Evolutionary conservation across 2,329 filamentous ascomycete species (phyloP).

Genomic region (Ceratocystis cacaofunesta): DNA sequence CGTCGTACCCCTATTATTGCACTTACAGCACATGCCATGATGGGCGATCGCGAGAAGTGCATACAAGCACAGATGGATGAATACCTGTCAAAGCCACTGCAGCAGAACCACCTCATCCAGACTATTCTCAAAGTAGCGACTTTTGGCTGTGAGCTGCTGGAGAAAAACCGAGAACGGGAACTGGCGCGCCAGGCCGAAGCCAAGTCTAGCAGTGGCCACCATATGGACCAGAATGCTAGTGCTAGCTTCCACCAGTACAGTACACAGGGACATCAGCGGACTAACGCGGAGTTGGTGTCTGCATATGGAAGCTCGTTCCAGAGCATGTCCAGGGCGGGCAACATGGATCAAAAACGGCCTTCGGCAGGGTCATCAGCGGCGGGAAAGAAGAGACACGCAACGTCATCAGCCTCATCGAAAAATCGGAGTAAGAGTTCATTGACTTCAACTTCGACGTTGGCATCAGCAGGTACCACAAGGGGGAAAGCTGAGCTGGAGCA

Average conservation of each 20-base stretch:
- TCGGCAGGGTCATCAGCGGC: not conserved
- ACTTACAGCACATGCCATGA: slow-evolving; percentile 93
- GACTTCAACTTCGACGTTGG: not conserved
- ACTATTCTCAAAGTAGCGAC: slow-evolving; percentile 95
- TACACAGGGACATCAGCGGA: not conserved
- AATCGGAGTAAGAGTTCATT: not conserved
- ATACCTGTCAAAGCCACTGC: slow-evolving; percentile 89
- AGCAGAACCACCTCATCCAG: slow-evolving; percentile 94
- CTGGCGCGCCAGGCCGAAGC: slow-evolving; percentile 36
- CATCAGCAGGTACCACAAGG: not conserved
- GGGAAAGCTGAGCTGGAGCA: not conserved
- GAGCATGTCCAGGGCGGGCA: not conserved
- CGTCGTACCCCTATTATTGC: slow-evolving; percentile 90
- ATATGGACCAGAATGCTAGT: slow-evolving; percentile 8
- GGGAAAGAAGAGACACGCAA: not conserved
- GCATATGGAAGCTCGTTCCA: slow-evolving; percentile 7
- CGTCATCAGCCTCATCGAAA: not conserved
- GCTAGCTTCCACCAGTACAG: slow-evolving; percentile 5
- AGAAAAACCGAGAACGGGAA: slow-evolving; percentile 55
- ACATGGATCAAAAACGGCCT: not conserved
- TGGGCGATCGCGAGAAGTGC: slow-evolving; percentile 94
- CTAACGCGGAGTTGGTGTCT: slow-evolving; percentile 3
- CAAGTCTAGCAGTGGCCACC: slow-evolving; percentile 24
- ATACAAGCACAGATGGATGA: slow-evolving; percentile 99
- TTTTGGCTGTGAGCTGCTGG: slow-evolving; percentile 66